Evolutionary conservation across 768 basidiomycete genomes (phyloP).

Genomic region (Pleurotus platypus): DNA sequence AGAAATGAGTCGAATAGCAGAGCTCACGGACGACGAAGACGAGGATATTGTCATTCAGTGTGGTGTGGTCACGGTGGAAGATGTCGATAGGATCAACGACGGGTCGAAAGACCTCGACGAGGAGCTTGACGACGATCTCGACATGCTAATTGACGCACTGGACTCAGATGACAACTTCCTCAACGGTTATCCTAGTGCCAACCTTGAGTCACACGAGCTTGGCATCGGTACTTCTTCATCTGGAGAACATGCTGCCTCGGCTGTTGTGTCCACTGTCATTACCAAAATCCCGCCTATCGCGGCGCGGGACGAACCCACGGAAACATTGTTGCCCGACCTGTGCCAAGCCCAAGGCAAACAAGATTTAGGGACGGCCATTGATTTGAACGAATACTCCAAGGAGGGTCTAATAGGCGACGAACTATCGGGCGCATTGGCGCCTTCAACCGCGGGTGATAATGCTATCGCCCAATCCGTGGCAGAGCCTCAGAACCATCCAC

Average conservation of each 20-base stretch:
- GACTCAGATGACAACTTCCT: slow-evolving; percentile 8
- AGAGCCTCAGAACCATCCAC: background rate
- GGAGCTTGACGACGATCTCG: slow-evolving; percentile 4
- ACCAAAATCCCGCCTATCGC: background rate
- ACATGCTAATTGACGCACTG: slow-evolving; percentile 5
- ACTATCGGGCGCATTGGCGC: too few relatives aligned
- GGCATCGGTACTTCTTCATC: background rate
- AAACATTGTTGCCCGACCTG: background rate
- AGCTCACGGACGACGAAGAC: slow-evolving; percentile 2
- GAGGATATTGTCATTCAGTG: background rate
- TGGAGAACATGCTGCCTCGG: background rate
- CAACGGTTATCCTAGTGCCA: background rate
- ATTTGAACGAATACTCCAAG: too few relatives aligned
- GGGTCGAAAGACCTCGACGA: slow-evolving; percentile 2
- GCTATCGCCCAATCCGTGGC: too few relatives aligned
- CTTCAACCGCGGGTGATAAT: too few relatives aligned
- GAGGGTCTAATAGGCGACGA: too few relatives aligned
- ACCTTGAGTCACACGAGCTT: too few relatives aligned
- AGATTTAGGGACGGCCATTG: too few relatives aligned
- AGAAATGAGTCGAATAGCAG: slow-evolving; percentile 8
- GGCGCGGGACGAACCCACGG: background rate
- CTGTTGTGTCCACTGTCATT: background rate
- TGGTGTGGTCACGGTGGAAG: background rate
- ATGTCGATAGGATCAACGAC: slow-evolving; percentile 3
- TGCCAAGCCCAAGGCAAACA: too few relatives aligned